Evolutionary conservation across 2,329 filamentous ascomycete genomes (phyloP), one percentile per base, ranked within the genome.

Genomic region (Monilinia aucupariae): DNA sequence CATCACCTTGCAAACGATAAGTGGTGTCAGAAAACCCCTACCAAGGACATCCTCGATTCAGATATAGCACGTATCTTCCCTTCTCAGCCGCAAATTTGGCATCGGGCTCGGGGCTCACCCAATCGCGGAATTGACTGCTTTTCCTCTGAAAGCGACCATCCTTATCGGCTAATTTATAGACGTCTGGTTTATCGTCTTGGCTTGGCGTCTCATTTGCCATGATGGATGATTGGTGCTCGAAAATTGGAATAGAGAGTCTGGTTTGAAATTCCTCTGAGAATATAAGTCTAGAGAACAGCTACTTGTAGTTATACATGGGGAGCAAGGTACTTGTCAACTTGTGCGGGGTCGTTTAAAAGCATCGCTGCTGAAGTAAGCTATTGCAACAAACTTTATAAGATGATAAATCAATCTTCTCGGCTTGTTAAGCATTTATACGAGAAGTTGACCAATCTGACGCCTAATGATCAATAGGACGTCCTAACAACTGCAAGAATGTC

Each of bases 41-140:
- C 67, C 62, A 64, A 5, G 62, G 62, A 39, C 62, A 65, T 45
- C 20, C 20, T 9, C 25, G 27, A 22, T 52, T 52, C 49, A 52
- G 27, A 34, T 52, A 52, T 3, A 52, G 50, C 3, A 52, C 27
- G n/a, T 52, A 52, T 52, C 50, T 30, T 32, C 50, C 50, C 3
- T 20, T 37, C 13, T 52, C 50, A 7, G 50, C 50, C 32, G 25
- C 2, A 25, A 52, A 52, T 34, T 52, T 32, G 7, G 49, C 49
- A 52, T 52, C 32, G 3, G 50, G 50, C 8, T 32, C 13, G 10
- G 27, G 13, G 27, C 17, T 32, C 22, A 52, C 50, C 32, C 27
- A 30, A 52, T 52, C 50, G n/a, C 50, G 27, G 27, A 34, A 52
- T 52, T 32, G 22, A 9, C 27, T 32, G 9, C n/a, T 4, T 34